phyloP scores from a whole-genome alignment of 768 basidiomycete species.

The Phlebiopsis flavidoalba region DNA sequence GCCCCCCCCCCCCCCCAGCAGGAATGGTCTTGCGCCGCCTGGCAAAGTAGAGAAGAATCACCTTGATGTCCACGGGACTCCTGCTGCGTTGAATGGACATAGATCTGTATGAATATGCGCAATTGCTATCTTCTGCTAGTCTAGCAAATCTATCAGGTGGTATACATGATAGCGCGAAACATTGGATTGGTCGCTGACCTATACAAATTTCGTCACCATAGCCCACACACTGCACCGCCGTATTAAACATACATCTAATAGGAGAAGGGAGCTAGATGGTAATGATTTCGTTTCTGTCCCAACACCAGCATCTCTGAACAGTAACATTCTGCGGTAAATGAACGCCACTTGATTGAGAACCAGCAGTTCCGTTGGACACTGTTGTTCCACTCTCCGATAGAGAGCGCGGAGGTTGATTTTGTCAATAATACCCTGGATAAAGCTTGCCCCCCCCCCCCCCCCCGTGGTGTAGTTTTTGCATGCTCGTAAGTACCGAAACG shows the following conservation, averaged over 20 bases:
- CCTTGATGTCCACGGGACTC: conserved; percentile 45
- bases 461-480: conserved; percentile 40
- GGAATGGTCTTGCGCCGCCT: conserved; percentile 46
- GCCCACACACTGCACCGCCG: background rate
- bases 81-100: conserved; percentile 41
- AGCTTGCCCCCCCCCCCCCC: no score
- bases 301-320: conserved; percentile 17
- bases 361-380: conserved; percentile 6
- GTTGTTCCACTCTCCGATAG: conserved; percentile 31
- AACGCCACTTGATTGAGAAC: conserved; percentile 16
- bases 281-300: conserved; percentile 16
- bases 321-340: conserved; percentile 18
- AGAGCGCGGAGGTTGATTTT: conserved; percentile 40
- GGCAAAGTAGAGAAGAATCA: conserved; percentile 44
- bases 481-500: conserved; percentile 47
- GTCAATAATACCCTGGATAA: conserved; percentile 45
- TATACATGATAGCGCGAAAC: conserved; percentile 6
- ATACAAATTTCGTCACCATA: background rate
- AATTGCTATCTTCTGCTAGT: conserved; percentile 48
- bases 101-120: conserved; percentile 50
- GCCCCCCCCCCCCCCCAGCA: no score
- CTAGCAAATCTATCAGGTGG: conserved; percentile 31
- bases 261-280: conserved; percentile 14
- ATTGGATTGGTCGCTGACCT: conserved; percentile 9
- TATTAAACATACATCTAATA: conserved; percentile 37